Evolutionary conservation across 2,329 filamentous ascomycete genomes (phyloP).

Genomic region (Penicillium decumbens): DNA sequence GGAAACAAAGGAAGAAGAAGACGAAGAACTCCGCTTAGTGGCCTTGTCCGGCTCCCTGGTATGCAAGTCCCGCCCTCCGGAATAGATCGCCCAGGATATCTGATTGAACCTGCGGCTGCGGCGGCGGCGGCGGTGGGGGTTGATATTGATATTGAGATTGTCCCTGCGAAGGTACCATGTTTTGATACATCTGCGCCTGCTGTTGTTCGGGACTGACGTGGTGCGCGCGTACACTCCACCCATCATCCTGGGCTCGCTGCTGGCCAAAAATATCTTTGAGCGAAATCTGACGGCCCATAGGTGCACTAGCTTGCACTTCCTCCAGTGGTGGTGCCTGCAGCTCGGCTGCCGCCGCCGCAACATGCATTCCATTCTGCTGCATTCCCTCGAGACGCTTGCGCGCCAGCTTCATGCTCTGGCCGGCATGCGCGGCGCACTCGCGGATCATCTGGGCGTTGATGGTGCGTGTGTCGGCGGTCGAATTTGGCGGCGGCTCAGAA

Average conservation of each 20-base stretch:
- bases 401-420: slow-evolving; percentile 45
- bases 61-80: slow-evolving; percentile 39
- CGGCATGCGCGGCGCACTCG: slow-evolving; percentile 52
- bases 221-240: slow-evolving; percentile 49
- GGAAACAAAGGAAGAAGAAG: neutral
- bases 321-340: slow-evolving; percentile 32
- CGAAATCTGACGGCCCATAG: slow-evolving; percentile 52
- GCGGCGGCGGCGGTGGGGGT: slow-evolving; percentile 9
- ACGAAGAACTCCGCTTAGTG: slow-evolving; percentile 1
- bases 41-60: slow-evolving; percentile 21
- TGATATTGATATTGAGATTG: slow-evolving; percentile 10
- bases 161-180: neutral
- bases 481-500: slow-evolving; percentile 53
- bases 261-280: slow-evolving; percentile 54
- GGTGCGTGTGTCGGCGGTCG: slow-evolving; percentile 50
- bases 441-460: slow-evolving; percentile 53
- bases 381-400: slow-evolving; percentile 37
- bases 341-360: slow-evolving; percentile 28
- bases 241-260: slow-evolving; percentile 50
- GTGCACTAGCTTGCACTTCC: slow-evolving; percentile 39
- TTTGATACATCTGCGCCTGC: slow-evolving; percentile 11
- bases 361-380: slow-evolving; percentile 32
- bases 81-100: slow-evolving; percentile 44
- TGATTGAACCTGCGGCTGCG: slow-evolving; percentile 20
- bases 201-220: slow-evolving; percentile 24